Conservation (phyloP, 345 rosid genomes). For the Corchorus capsularis region DNA sequence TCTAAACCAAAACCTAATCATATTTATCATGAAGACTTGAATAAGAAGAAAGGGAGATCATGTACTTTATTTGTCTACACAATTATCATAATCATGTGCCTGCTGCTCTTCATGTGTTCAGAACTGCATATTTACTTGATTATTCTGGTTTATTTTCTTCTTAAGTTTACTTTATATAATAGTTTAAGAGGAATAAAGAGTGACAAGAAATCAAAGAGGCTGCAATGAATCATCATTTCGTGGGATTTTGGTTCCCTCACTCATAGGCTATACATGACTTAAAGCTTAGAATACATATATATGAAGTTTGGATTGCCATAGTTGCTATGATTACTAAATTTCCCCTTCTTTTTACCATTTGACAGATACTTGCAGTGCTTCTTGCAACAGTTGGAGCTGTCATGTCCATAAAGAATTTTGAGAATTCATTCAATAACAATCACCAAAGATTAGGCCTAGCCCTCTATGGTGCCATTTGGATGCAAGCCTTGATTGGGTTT, state of each 20-base stretch:
- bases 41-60: conserved; percentile 16
- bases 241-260: too few relatives aligned
- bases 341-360: not conserved
- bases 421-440: conserved; percentile 61
- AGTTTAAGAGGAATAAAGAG: too few relatives aligned
- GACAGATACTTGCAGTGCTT: conserved; percentile 48
- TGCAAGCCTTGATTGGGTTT: conserved; percentile 58
- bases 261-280: not conserved
- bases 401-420: conserved; percentile 55
- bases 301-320: not conserved
- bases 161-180: not conserved
- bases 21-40: conserved; percentile 17
- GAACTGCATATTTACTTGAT: not conserved
- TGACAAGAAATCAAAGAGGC: too few relatives aligned
- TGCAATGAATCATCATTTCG: too few relatives aligned
- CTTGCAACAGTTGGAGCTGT: conserved; percentile 62
- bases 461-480: conserved; percentile 57
- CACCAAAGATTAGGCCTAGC: conserved; percentile 67
- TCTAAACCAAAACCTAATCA: not conserved
- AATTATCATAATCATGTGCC: conserved; percentile 1
- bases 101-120: not conserved
- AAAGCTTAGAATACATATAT: not conserved
- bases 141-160: not conserved
- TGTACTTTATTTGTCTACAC: not conserved
- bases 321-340: not conserved